Evolutionary conservation across 2,329 filamentous ascomycete genomes (phyloP).

Genomic region (Emergomyces pasteurianus): DNA sequence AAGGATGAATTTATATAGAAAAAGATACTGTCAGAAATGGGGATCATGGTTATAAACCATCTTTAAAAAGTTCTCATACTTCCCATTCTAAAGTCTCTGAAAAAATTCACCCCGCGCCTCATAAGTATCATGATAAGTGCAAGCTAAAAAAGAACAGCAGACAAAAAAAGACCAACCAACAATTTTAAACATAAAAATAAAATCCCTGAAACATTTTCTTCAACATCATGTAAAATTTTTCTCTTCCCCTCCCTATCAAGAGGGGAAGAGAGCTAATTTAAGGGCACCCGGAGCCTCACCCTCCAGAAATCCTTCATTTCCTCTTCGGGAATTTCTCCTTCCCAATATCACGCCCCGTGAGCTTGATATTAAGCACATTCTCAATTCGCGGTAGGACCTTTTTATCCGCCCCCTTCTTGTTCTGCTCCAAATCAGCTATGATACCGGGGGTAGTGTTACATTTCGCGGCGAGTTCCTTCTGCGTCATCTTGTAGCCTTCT

Average conservation of each 20-base stretch:
- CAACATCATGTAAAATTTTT: not conserved
- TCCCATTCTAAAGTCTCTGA: not conserved
- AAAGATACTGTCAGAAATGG: not conserved
- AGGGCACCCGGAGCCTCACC: not conserved
- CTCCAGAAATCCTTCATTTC: constrained; percentile 34
- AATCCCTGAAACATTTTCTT: not conserved
- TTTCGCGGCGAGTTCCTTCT: constrained; percentile 75
- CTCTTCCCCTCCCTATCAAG: not conserved
- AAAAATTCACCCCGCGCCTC: not conserved
- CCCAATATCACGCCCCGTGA: constrained; percentile 76
- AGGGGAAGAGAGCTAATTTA: not conserved
- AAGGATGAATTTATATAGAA: not conserved
- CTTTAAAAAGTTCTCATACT: not conserved
- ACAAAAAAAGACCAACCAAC: not conserved
- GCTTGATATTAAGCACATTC: constrained; percentile 74
- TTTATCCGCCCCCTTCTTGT: constrained; percentile 66
- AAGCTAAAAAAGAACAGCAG: not conserved
- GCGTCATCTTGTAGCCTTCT: constrained; percentile 89
- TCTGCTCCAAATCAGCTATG: constrained; percentile 77
- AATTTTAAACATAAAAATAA: not conserved
- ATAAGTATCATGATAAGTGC: not conserved
- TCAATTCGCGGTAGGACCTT: constrained; percentile 70
- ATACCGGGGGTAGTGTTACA: constrained; percentile 75
- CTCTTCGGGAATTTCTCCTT: constrained; percentile 71
- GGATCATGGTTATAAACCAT: not conserved